Evolutionary conservation across 2,329 filamentous ascomycete genomes (phyloP).

Genomic region (Fusarium pseudonygamai): DNA sequence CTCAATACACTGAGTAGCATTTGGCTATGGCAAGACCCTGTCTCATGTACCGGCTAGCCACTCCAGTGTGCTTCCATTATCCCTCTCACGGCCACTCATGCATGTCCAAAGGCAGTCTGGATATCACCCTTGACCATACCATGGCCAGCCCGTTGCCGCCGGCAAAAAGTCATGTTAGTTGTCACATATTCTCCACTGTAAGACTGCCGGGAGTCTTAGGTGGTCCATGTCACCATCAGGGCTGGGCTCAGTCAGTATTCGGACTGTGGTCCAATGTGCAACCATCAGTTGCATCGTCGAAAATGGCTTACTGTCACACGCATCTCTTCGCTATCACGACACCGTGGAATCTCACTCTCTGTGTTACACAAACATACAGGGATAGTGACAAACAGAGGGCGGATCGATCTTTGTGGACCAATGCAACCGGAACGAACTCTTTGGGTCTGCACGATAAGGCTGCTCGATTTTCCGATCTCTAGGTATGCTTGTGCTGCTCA

Average conservation of each 20-base stretch:
- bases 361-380: conserved; percentile 38
- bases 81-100: conserved; percentile 1
- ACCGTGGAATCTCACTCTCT: conserved; percentile 24
- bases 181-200: conserved; percentile 33
- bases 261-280: neutral
- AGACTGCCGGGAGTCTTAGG: conserved; percentile 10
- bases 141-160: conserved; percentile 22
- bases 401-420: conserved; percentile 40
- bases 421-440: conserved; percentile 21
- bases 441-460: conserved; percentile 33
- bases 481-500: neutral
- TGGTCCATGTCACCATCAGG: neutral
- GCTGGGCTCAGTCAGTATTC: neutral
- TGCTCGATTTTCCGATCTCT: conserved; percentile 20
- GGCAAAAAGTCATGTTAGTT: conserved; percentile 23
- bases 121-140: conserved; percentile 7
- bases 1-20: neutral
- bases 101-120: conserved; percentile 6
- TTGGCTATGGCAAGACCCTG: neutral
- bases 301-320: conserved; percentile 16
- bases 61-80: neutral
- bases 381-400: conserved; percentile 32
- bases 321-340: conserved; percentile 18
- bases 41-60: neutral
- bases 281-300: neutral